A percentile compares a stretch with the other conserved stretches of the same genome.
phyloP scores from a whole-genome alignment of 495 filamentous ascomycete species.

The Hypoxylon intermedium region DNA sequence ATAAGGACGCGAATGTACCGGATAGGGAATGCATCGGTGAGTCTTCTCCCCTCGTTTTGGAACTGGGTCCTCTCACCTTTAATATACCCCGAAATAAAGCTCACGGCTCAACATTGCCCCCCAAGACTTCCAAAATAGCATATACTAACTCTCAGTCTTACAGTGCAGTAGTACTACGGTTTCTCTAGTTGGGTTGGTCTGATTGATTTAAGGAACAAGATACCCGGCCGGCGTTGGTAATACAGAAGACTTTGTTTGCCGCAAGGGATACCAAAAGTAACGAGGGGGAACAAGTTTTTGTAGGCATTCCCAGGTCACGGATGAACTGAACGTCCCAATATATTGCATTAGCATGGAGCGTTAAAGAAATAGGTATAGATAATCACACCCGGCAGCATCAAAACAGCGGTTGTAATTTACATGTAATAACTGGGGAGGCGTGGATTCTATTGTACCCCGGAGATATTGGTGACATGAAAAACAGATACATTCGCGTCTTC shows the following conservation, averaged over 20 bases:
- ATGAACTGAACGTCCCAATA: constrained; percentile 2
- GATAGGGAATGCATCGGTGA: constrained; percentile 73
- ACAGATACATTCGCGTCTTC: too few species aligned
- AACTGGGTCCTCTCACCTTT: background rate
- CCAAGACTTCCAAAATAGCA: background rate
- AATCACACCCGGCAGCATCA: constrained; percentile 23
- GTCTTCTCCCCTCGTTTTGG: background rate
- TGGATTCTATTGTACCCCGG: too few species aligned
- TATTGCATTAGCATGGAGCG: constrained; percentile 30
- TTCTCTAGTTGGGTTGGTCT: constrained; percentile 28
- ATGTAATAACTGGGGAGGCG: background rate
- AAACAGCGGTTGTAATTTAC: constrained; percentile 13
- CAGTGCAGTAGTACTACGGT: constrained; percentile 29
- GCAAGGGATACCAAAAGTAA: constrained; percentile 29
- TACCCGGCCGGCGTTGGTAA: constrained; percentile 38
- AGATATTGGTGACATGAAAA: too few species aligned
- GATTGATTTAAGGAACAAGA: constrained; percentile 37
- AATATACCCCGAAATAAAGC: background rate
- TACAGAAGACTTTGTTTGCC: constrained; percentile 32
- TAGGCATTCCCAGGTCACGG: constrained; percentile 18
- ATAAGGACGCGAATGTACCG: constrained; percentile 51
- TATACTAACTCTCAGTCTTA: constrained; percentile 14
- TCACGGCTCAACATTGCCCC: constrained; percentile 47
- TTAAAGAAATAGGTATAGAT: constrained; percentile 4
- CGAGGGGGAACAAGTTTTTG: constrained; percentile 1